Base-by-base conservation (phyloP, 73 alveolate genomes). In the Paramecium sexaurelia region DNA sequence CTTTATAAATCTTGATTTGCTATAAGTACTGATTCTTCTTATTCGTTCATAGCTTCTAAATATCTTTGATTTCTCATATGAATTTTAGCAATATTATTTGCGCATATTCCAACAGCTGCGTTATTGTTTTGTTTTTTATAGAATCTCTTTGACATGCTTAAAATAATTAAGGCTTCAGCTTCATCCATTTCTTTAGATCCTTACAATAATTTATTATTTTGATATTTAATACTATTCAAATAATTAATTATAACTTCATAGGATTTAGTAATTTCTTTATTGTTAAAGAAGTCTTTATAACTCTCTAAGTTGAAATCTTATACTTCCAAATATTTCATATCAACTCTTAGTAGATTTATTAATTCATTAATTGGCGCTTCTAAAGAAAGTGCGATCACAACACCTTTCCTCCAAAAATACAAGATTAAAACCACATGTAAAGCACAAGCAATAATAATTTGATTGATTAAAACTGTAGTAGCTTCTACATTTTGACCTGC, bases 1-100 rank as follows among this genome's bases (percentile, higher is more conserved):
- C 90, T 78, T 33, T 78, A 8, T 2, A 78, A 27, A 45, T 78
- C 90, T 45, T 78, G 20, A 45, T 78, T 41, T n/a, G 90, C 90
- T 41, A 78, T 41, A 0, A 78, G 41, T n/a, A 78, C 68, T 19
- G 90, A 78, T 15, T 78, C 90, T 17, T 78, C 90, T 24, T 78
- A 40, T 43, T 78, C 90, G 41, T 78, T 78, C 90, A 78, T 78
- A 43, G 90, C 90, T 43, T 78, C 90, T 0, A 78, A 19, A 8
- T 78, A 78, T 78, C 90, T 37, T 40, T 78, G 24, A 61, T 78
- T 78, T 78, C 55, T 78, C 90, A 78, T 78, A 78, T 78, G 90
- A 7, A 78, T 78, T 78, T 78, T 78, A 41, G 90, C 68, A 78
- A 78, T 78, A 41, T 78, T 78, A 78, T 78, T 78, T 7, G 90